Evolutionary conservation across 345 rosid genomes (phyloP).

Genomic region (Rubroshorea leprosula): DNA sequence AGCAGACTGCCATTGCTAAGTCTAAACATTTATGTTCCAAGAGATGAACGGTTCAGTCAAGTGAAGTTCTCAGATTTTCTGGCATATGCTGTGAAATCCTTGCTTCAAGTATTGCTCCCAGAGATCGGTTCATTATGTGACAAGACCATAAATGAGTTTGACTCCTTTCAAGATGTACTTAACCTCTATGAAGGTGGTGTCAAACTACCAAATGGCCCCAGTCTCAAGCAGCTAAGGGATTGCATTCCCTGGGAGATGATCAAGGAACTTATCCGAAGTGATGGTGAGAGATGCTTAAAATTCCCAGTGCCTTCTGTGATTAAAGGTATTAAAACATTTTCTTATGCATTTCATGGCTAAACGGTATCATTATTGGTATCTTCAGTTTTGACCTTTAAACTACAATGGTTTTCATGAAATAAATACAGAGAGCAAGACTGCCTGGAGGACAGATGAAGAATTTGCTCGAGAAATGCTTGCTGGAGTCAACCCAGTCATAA

Average conservation of each 20-base stretch:
- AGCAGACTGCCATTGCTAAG: slow-evolving; percentile 67
- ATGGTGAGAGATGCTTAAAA: slow-evolving; percentile 64
- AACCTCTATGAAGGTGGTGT: slow-evolving; percentile 68
- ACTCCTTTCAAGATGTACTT: slow-evolving; percentile 60
- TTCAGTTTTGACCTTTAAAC: not conserved
- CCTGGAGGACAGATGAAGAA: slow-evolving; percentile 75
- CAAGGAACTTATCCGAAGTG: slow-evolving; percentile 73
- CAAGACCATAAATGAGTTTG: slow-evolving; percentile 82
- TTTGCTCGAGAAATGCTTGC: slow-evolving; percentile 70
- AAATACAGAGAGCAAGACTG: slow-evolving; percentile 43
- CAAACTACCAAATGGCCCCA: slow-evolving; percentile 29
- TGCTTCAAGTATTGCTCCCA: slow-evolving; percentile 57
- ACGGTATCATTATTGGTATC: not conserved
- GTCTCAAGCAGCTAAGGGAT: slow-evolving; percentile 44
- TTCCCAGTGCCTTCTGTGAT: slow-evolving; percentile 84
- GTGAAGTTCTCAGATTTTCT: slow-evolving; percentile 83
- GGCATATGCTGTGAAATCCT: slow-evolving; percentile 70
- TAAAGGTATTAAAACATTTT: slow-evolving; percentile 40
- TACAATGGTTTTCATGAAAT: slow-evolving; percentile 7
- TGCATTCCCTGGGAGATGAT: slow-evolving; percentile 82
- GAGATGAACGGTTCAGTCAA: slow-evolving; percentile 79
- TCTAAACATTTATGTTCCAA: slow-evolving; percentile 74
- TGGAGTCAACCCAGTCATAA: slow-evolving; percentile 57
- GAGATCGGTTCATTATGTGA: slow-evolving; percentile 61
- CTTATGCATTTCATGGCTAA: not conserved